Evolutionary conservation across 768 basidiomycete species (phyloP), one percentile per base, ranked within the genome.

Genomic region (Mycena pura): DNA sequence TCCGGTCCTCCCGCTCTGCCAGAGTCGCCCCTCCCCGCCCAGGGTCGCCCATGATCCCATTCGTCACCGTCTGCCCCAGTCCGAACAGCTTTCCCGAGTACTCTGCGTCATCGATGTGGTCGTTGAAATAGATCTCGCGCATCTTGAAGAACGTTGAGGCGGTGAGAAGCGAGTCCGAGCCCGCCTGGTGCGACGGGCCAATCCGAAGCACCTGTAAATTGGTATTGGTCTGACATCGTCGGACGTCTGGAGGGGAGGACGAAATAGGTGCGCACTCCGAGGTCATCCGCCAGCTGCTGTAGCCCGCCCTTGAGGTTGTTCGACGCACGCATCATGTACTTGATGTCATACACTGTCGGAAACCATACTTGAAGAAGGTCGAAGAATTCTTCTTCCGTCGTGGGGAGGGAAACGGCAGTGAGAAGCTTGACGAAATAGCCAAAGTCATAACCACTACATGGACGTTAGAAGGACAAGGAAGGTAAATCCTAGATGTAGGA

Each of bases 371-470:
- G 84, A 28, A 99, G 82, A 44, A 90, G 85, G 44, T 92, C 86
- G 73, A 98, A 97, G 79, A 99, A 99, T 6, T 85, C 83, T 63
- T 92, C 90, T 77, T 99, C 97, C 24, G 87, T 87, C 19, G 89
- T 87, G 9, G 97, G 97, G 60, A 99, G 78, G 43, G 95, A 92
- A 69, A 89, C 81, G 62, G 86, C 90, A 22, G 93, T 92, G 49
- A 99, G 83, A 39, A 99, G 84, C 74, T 96, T 97, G 75, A 99
- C 88, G 68, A 99, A 92, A 74, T 99, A 99, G 32, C 97, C 97
- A 77, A 99, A 99, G 76, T 99, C 97, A 76, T 99, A 99, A 47
- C 96, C 97, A 75, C 96, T 99, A 70, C 51, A 65, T 38, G 59
- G 46, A 9, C 6, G 28, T 57, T 36, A 60, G 66, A 40, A 43